Evolutionary conservation across 2,329 filamentous ascomycete genomes (phyloP), one percentile per base, ranked within the genome.

Genomic region (Rhynchosporium graminicola): DNA sequence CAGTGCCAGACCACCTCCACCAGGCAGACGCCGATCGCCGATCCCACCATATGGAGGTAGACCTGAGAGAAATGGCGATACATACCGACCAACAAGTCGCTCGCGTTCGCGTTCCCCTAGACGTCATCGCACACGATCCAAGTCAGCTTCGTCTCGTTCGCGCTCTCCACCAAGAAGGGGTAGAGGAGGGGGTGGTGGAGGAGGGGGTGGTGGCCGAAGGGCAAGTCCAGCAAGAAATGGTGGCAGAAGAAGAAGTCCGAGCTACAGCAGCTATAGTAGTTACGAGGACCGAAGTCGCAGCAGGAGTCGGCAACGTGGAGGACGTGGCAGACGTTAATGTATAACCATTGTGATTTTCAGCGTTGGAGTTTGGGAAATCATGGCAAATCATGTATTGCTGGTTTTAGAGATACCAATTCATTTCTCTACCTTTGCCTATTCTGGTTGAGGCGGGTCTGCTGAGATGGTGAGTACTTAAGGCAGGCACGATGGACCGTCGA

Each of bases 261-360:
- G 85, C 69, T 87, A 87, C 69, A 84, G 81, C 69, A 86, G 84
- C 66, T 86, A 86, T 68, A 83, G 81, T 70, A 84, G 82, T 69
- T 79, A 80, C 70, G 80, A 80, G 66, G 81, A 79, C 59, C 71
- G 77, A 60, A 81, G 78, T 64, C 71, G 74, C 48, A 75, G 74
- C 62, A 65, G 72, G 40, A 71, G 73, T 46, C 71, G 77, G 58
- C 64, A 68, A 63, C 64, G 67, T 33, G 67, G 71, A 50, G 67
- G 68, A 48, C 70, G 66, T 55, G 62, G 64, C 8, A 66, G 72
- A 64, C 68, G 69, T 55, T 73, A 59, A 63, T 31, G 56, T 40
- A 47, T 33, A 43, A 50, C 29, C 51, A n/a, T 15, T n/a, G 20
- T 48, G 36, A 55, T 62, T 61, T 63, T 54, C 58, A 70, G 70